phyloP scores from a whole-genome alignment of 768 basidiomycete species.

The Hypsizygus marmoreus region DNA sequence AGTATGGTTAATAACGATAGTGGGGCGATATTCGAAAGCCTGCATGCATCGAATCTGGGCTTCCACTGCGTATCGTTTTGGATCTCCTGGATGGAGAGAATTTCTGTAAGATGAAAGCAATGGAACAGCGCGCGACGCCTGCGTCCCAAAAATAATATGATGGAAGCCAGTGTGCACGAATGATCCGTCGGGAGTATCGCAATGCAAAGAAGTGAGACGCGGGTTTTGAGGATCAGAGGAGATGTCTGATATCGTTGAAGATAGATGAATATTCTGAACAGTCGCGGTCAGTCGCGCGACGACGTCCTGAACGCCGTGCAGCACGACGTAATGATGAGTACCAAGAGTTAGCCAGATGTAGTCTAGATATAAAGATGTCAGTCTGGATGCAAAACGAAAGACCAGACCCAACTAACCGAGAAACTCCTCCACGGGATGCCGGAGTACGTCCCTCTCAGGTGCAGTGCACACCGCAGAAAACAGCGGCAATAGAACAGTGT shows the following conservation, averaged over 20 bases:
- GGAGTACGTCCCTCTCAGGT: conserved; percentile 50
- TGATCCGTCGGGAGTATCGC: conserved; percentile 27
- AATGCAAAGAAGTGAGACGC: conserved; percentile 39
- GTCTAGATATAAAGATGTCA: conserved; percentile 37
- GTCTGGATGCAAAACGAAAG: neutral
- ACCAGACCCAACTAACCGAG: conserved; percentile 47
- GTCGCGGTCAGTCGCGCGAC: conserved; percentile 48
- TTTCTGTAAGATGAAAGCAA: conserved; percentile 51
- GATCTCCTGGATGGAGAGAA: conserved; percentile 30
- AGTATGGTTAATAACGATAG: conserved; percentile 72
- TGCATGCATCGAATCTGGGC: conserved; percentile 50
- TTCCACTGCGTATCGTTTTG: conserved; percentile 32
- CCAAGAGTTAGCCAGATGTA: conserved; percentile 71
- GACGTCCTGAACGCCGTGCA: conserved; percentile 59
- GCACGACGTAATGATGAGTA: conserved; percentile 68
- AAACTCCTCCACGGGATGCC: conserved; percentile 64
- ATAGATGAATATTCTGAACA: conserved; percentile 55
- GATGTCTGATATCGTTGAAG: conserved; percentile 51
- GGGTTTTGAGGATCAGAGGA: conserved; percentile 35
- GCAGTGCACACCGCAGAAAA: conserved; percentile 78
- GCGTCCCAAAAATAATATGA: conserved; percentile 73
- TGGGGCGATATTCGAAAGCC: conserved; percentile 54
- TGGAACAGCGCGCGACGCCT: conserved; percentile 62
- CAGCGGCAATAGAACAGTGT: conserved; percentile 57
- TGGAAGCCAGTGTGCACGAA: conserved; percentile 51